Conservation (phyloP, 1,284 basidiomycete species). For the Ustilago tritici region DNA sequence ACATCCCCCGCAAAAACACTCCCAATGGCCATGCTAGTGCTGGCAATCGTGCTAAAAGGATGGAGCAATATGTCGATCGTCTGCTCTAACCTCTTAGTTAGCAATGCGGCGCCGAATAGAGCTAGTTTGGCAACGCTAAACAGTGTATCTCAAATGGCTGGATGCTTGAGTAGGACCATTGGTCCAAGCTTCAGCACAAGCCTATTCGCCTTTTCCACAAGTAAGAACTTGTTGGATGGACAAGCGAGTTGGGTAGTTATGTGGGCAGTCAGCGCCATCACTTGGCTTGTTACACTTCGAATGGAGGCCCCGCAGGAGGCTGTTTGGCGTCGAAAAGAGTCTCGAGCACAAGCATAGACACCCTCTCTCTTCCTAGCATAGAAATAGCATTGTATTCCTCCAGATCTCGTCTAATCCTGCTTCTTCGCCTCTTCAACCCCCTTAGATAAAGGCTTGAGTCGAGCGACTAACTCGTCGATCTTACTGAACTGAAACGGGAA, state of each 20-base stretch:
- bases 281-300: slow-evolving; percentile 28
- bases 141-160: slow-evolving; percentile 51
- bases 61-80: slow-evolving; percentile 56
- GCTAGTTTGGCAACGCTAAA: slow-evolving; percentile 49
- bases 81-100: slow-evolving; percentile 50
- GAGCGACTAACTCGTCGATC: slow-evolving; percentile 81
- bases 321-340: slow-evolving; percentile 22
- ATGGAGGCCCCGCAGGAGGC: slow-evolving; percentile 31
- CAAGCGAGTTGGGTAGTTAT: slow-evolving; percentile 50
- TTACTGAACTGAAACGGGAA: slow-evolving; percentile 97
- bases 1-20: slow-evolving; percentile 5
- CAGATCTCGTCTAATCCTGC: background rate
- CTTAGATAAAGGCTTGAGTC: slow-evolving; percentile 12
- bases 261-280: slow-evolving; percentile 22
- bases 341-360: background rate
- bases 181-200: slow-evolving; percentile 49
- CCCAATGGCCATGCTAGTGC: slow-evolving; percentile 17
- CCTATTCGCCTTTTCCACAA: slow-evolving; percentile 52
- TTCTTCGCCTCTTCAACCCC: slow-evolving; percentile 6
- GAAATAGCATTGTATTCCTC: background rate
- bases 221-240: slow-evolving; percentile 25
- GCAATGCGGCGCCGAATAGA: slow-evolving; percentile 45
- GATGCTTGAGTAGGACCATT: slow-evolving; percentile 42
- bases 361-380: background rate
- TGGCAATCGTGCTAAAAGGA: slow-evolving; percentile 34